These are phyloP conservation scores for Boletus reticuloceps DNA, from an alignment of 768 basidiomycete species.

Conservation along the genomic window DNA sequence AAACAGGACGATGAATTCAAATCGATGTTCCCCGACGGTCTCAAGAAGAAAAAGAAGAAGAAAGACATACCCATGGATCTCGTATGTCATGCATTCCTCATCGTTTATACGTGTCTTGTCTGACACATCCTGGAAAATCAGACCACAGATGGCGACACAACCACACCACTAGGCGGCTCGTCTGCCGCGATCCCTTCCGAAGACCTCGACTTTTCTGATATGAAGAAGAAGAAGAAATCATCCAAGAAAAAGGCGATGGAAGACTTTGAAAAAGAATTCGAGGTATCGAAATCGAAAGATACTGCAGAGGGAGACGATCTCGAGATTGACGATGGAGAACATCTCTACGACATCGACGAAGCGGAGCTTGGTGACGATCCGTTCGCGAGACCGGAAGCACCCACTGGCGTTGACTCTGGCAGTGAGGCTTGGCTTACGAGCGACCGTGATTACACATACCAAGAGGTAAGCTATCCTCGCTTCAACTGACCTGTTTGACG, in stretches of 20 bases:
- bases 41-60: conserved; percentile 94
- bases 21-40: conserved; percentile 76
- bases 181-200: conserved; percentile 53
- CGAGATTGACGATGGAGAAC: conserved; percentile 59
- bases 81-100: conserved; percentile 40
- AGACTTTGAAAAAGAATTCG: conserved; percentile 91
- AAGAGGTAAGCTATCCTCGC: conserved; percentile 58
- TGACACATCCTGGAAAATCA: conserved; percentile 22
- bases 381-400: conserved; percentile 59
- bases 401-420: conserved; percentile 66
- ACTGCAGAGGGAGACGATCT: conserved; percentile 59
- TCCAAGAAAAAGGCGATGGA: conserved; percentile 92
- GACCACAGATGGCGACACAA: conserved; percentile 62
- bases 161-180: conserved; percentile 46
- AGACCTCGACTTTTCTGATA: conserved; percentile 91
- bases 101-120: not conserved
- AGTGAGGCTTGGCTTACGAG: conserved; percentile 88
- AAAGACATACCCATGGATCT: conserved; percentile 86
- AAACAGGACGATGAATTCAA: conserved; percentile 75
- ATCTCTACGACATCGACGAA: conserved; percentile 70
- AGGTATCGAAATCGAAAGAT: conserved; percentile 64
- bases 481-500: not conserved
- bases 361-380: conserved; percentile 88
- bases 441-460: conserved; percentile 95
- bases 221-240: conserved; percentile 95